Evolutionary conservation across 2,329 filamentous ascomycete species (phyloP).

Genomic region (Colletotrichum cuscutae): DNA sequence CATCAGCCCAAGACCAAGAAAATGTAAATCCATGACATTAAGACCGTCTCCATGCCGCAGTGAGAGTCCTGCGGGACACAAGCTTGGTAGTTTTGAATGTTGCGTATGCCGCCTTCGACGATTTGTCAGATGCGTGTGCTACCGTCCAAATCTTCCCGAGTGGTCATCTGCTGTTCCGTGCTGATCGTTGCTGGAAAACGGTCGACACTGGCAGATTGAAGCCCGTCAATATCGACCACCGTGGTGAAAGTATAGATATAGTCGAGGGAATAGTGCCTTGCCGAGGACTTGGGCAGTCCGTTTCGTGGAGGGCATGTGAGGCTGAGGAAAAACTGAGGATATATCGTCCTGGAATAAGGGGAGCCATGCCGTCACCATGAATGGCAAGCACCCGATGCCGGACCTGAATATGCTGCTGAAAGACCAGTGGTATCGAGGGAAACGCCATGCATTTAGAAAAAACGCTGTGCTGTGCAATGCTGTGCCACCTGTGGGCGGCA

Average conservation of each 20-base stretch:
- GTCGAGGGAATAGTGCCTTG: not conserved
- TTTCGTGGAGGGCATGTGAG: not conserved
- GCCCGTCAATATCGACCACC: not conserved
- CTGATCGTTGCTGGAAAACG: not conserved
- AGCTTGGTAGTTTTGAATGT: not conserved
- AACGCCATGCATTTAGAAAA: slow-evolving; percentile 52
- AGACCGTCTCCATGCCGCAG: not conserved
- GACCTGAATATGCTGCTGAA: slow-evolving; percentile 35
- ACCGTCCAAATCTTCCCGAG: not conserved
- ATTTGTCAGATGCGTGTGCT: not conserved
- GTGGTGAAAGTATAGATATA: not conserved
- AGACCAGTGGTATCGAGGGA: slow-evolving; percentile 55
- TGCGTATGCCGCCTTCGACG: not conserved
- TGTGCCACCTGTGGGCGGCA: slow-evolving; percentile 42
- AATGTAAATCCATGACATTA: not conserved
- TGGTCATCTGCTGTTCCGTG: not conserved
- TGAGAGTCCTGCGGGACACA: not conserved
- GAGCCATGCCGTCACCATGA: slow-evolving; percentile 28
- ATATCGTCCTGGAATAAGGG: slow-evolving; percentile 17
- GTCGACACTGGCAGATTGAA: not conserved
- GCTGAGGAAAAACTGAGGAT: slow-evolving; percentile 3
- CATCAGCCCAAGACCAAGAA: not conserved
- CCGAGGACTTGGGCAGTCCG: not conserved
- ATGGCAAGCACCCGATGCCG: slow-evolving; percentile 33
- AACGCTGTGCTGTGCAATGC: slow-evolving; percentile 55